Evolutionary conservation across 1,284 basidiomycete genomes (phyloP).

Genomic region (Dichomitus squalens): DNA sequence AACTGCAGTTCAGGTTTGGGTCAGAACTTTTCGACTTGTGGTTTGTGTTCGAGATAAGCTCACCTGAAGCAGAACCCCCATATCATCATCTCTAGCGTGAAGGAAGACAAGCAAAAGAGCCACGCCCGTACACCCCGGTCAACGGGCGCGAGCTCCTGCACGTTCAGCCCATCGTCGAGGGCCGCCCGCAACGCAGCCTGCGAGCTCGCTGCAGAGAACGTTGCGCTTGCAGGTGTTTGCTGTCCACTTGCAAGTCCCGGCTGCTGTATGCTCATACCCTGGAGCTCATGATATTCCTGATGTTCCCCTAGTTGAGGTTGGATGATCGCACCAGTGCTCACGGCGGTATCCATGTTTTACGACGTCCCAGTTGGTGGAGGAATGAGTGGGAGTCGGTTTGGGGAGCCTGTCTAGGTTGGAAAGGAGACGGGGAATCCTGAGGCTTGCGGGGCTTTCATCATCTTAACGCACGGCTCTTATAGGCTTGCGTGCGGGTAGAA

Average conservation of each 20-base stretch:
- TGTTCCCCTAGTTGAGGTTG: background rate
- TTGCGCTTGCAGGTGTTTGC: background rate
- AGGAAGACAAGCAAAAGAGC: slow-evolving; percentile 3
- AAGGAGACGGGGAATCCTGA: too few species aligned
- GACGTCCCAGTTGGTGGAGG: too few species aligned
- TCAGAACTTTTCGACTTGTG: background rate
- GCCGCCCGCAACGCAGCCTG: background rate
- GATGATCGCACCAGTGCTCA: background rate
- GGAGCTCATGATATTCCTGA: background rate
- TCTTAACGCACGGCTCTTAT: background rate
- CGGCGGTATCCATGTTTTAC: background rate
- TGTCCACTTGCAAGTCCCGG: background rate
- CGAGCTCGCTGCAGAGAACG: background rate
- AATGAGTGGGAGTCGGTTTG: too few species aligned
- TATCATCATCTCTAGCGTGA: slow-evolving; percentile 35
- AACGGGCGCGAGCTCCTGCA: slow-evolving; percentile 7
- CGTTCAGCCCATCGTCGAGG: slow-evolving; percentile 2
- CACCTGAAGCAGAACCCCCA: slow-evolving; percentile 34
- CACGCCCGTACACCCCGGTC: slow-evolving; percentile 2
- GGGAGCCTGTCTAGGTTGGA: too few species aligned
- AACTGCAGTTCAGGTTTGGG: slow-evolving; percentile 8
- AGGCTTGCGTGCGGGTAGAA: background rate
- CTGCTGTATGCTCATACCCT: background rate
- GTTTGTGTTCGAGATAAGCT: background rate
- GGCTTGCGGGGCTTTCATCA: slow-evolving; percentile 1